These are phyloP conservation scores for Coleophoma crateriformis DNA, from an alignment of 2,329 filamentous ascomycete species.

Conservation along the genomic window DNA sequence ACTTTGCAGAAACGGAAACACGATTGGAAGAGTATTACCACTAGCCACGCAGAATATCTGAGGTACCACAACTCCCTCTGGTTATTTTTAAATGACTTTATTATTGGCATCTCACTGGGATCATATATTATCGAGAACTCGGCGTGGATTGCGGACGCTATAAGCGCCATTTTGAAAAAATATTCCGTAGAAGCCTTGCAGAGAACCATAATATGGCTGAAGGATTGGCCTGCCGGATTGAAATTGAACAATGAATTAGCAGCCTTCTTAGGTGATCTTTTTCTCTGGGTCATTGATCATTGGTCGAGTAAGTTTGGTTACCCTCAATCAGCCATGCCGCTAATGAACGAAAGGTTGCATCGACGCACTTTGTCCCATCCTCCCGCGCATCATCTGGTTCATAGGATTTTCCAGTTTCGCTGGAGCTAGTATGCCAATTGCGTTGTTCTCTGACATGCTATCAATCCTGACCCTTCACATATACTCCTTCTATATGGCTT, in stretches of 20 bases:
- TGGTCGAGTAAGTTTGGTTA: conserved; percentile 67
- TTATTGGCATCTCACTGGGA: conserved; percentile 93
- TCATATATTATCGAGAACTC: conserved; percentile 97
- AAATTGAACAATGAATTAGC: conserved; percentile 94
- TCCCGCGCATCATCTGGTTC: conserved; percentile 86
- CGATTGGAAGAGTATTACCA: conserved; percentile 94
- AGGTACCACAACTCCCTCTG: conserved; percentile 98
- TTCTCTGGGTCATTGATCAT: conserved; percentile 97
- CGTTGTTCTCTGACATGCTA: conserved; percentile 88
- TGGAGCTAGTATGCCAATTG: conserved; percentile 94
- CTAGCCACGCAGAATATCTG: conserved; percentile 95
- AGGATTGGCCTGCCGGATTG: conserved; percentile 89
- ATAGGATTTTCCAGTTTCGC: conserved; percentile 94
- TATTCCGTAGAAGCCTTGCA: conserved; percentile 89
- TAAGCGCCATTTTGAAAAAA: conserved; percentile 67
- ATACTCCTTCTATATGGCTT: conserved; percentile 96
- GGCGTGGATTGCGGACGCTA: conserved; percentile 72
- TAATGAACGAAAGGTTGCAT: conserved; percentile 55
- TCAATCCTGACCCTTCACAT: conserved; percentile 92
- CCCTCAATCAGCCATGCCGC: not conserved
- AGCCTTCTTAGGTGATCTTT: conserved; percentile 89
- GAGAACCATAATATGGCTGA: conserved; percentile 88
- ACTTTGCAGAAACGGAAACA: conserved; percentile 84
- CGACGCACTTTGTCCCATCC: conserved; percentile 65
- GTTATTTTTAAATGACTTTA: conserved; percentile 97